Conservation (phyloP, 2,329 filamentous ascomycete genomes). For the Alternaria sp. region DNA sequence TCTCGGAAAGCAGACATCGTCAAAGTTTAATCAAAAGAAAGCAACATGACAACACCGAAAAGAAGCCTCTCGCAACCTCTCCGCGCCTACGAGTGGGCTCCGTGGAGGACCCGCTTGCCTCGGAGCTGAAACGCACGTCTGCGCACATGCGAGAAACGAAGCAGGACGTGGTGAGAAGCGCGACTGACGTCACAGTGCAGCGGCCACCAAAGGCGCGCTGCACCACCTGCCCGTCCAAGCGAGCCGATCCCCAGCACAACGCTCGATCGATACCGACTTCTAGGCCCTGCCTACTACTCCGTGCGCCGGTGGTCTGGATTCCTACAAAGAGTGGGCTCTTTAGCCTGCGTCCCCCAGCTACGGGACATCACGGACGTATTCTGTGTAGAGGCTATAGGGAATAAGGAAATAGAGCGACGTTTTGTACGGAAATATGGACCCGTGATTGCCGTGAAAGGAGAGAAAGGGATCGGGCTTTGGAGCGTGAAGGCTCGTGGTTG, state of each 20-base stretch:
- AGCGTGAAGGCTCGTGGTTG: not conserved
- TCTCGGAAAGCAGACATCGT: not conserved
- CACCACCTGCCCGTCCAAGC: not conserved
- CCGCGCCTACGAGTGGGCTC: not conserved
- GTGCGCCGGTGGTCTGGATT: not conserved
- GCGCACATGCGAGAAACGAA: not conserved
- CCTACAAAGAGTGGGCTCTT: not conserved
- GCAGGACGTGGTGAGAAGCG: not conserved
- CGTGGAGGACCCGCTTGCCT: not conserved
- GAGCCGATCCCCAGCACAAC: slow-evolving; percentile 16
- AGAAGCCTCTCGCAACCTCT: not conserved
- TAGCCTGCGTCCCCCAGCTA: not conserved
- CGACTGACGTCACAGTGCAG: slow-evolving; percentile 23
- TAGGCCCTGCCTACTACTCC: not conserved
- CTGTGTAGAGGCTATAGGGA: not conserved
- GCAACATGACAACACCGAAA: not conserved
- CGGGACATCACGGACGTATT: not conserved
- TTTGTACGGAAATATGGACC: not conserved
- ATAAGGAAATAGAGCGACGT: slow-evolving; percentile 6
- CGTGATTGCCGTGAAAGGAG: slow-evolving; percentile 1
- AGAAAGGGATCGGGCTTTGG: not conserved
- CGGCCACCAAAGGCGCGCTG: slow-evolving; percentile 16
- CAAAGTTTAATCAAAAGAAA: not conserved
- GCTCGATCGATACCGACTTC: slow-evolving; percentile 14
- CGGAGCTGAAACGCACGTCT: not conserved